Base-by-base conservation (phyloP, 306 rosid species). In the Arachis hypogaea region DNA sequence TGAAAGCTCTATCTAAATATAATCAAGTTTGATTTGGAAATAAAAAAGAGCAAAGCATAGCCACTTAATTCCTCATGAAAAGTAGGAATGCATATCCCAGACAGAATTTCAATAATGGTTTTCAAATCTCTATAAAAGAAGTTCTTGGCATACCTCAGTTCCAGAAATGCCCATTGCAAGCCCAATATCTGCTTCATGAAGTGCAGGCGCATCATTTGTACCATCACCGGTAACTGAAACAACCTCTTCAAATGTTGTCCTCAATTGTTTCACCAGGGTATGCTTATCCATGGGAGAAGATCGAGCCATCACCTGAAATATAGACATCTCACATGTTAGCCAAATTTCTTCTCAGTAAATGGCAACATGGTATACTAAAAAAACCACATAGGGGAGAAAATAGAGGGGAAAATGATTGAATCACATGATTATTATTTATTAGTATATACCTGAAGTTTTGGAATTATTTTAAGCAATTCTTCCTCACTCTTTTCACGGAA, bases 141-240 rank as follows among this genome's bases (percentile, higher is more conserved):
- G 43, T 62, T 12, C 16, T 29, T 43, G 51, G 72, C 44, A 52
- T 73, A 94, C 98, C 97, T 94, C 98, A 62, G 98, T 94, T 76
- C 98, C 98, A 75, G 98, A 84, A 73, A 94, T 94, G 78, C 96
- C 99, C 99, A 94, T 94, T 78, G 99, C 99, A 74, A 94, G 88
- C 71, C 99, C 99, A 79, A 94, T 92, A 80, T 94, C 99, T 72
- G 97, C 99, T 92, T 94, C 99, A 72, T 94, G 99, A 73, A 94
- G 99, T 10, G 99, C 99, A 5, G 99, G 99, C 65, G 99, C 97
- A 75, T 94, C 99, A 63, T 94, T 94, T 67, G 99, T 91, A 78
- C 99, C 99, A 69, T 94, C 99, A 55, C 99, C 99, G 8, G 99
- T 94, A 72, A 92, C 99, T 54, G 97, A 91, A 71, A 94, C 99